phyloP scores from a whole-genome alignment of 148 eudicot genomes.

The Silene conica region DNA sequence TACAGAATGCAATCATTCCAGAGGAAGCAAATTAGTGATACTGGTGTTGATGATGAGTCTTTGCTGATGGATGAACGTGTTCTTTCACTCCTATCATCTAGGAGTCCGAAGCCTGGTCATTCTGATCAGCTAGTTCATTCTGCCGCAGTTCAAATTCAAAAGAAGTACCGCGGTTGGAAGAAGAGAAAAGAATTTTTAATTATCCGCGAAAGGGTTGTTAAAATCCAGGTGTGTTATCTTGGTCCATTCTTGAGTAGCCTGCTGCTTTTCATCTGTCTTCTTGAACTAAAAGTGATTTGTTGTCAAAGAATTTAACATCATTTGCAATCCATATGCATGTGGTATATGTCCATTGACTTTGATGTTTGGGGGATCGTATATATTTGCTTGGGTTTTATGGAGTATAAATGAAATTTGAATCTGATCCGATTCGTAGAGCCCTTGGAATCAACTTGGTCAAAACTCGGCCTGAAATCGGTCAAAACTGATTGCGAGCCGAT shows the following conservation, averaged over 20 bases:
- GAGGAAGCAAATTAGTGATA: slow-evolving; percentile 38
- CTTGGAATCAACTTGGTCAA: too few species aligned
- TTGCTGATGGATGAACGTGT: slow-evolving; percentile 40
- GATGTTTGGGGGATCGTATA: neutral
- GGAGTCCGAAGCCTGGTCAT: slow-evolving; percentile 39
- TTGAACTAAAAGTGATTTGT: neutral
- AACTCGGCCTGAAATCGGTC: too few species aligned
- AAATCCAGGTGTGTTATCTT: slow-evolving; percentile 48
- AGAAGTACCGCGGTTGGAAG: slow-evolving; percentile 65
- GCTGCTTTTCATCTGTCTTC: neutral
- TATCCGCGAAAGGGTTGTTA: slow-evolving; percentile 52
- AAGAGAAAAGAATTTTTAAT: slow-evolving; percentile 52
- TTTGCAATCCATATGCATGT: neutral
- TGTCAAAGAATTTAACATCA: neutral
- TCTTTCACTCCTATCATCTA: slow-evolving; percentile 45
- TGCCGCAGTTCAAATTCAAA: slow-evolving; percentile 64
- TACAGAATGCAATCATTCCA: slow-evolving; percentile 60
- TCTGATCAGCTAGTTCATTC: slow-evolving; percentile 36
- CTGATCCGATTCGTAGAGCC: too few species aligned
- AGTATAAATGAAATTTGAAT: neutral
- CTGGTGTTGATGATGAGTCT: slow-evolving; percentile 34
- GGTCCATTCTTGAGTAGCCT: slow-evolving; percentile 6
- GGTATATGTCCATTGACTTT: neutral
- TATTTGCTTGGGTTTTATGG: neutral
- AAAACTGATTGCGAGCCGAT: too few species aligned